Evolutionary conservation across 352 stramenopile genomes (phyloP), one percentile per base, ranked within the genome.

Genomic region (Phytophthora tubulina): DNA sequence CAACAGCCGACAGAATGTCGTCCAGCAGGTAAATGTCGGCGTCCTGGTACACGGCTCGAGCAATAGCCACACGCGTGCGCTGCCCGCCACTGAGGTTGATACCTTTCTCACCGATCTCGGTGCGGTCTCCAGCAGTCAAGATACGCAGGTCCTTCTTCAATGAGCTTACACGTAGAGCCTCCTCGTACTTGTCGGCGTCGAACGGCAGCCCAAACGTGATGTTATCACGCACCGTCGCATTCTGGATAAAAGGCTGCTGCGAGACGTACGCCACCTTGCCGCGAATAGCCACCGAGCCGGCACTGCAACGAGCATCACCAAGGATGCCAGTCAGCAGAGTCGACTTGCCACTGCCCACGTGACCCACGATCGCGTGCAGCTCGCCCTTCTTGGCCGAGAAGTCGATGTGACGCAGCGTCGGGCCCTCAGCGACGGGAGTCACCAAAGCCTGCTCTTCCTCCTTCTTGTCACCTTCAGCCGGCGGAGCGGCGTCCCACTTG

Each of bases 21-120:
- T 99, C 98, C 17, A 99, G 78, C 14, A 99, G 63, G 76, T 98
- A 98, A 45, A 99, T 89, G 62, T 99, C 96, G 2, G 94, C 87
- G 54, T 97, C 75, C 61, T 91, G 79, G 84, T 99, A 99, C 41
- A 99, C 88, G 0, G 94, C 95, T 27, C 98, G 87, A 36, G 98
- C 98, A 3, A 99, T 81, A 9, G 91, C 89, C 8, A 99, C 90
- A 58, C 96, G 88, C 36, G 85, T 91, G 59, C 98, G 98, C 80
- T 99, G 97, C 5, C 98, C 98, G 13, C 98, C 98, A 36, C 84
- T 98, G 5, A 99, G 78, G 72, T 98, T 99, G 48, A 99, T 97
- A 1, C 98, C 98, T 66, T 98, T 98, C 81, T 99, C 97, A 7
- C 97, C 98, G 51, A 99, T 99, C 78, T 99, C 97, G 0, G 97